These are phyloP conservation scores for Penicillium subrubescens DNA, from an alignment of 495 filamentous ascomycete species.

Conservation along the genomic window DNA sequence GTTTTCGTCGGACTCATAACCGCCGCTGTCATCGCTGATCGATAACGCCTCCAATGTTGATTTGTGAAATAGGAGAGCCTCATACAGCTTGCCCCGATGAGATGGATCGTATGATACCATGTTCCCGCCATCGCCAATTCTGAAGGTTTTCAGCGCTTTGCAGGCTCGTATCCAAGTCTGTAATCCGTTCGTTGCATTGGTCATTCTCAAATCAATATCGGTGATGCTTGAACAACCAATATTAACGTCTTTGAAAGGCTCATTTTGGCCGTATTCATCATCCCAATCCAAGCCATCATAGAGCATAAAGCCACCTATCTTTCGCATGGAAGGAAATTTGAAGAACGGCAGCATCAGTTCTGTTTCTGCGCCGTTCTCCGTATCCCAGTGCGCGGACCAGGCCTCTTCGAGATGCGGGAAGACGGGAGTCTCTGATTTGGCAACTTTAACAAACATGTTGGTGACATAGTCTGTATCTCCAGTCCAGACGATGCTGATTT, in stretches of 20 bases:
- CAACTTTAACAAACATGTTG: neutral
- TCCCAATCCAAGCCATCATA: neutral
- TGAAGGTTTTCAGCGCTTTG: neutral
- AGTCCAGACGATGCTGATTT: neutral
- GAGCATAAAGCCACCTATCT: neutral
- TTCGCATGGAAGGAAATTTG: neutral
- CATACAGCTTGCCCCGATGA: neutral
- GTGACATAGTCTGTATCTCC: neutral
- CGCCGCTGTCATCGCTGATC: neutral
- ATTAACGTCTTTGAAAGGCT: neutral
- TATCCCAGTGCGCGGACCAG: neutral
- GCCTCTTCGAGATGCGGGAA: constrained; percentile 6
- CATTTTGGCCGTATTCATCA: neutral
- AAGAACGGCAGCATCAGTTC: neutral
- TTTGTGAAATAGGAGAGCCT: neutral
- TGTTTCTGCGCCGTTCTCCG: neutral
- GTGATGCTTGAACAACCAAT: neutral
- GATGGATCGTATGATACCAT: neutral
- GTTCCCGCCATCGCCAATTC: neutral
- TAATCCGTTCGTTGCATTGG: neutral
- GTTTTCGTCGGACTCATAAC: neutral
- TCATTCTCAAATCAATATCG: neutral
- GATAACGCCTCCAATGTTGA: neutral
- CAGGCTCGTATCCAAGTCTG: neutral
- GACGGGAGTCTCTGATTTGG: neutral